phyloP scores from a whole-genome alignment of 2,329 filamentous ascomycete genomes.

The Trichophyton equinum region DNA sequence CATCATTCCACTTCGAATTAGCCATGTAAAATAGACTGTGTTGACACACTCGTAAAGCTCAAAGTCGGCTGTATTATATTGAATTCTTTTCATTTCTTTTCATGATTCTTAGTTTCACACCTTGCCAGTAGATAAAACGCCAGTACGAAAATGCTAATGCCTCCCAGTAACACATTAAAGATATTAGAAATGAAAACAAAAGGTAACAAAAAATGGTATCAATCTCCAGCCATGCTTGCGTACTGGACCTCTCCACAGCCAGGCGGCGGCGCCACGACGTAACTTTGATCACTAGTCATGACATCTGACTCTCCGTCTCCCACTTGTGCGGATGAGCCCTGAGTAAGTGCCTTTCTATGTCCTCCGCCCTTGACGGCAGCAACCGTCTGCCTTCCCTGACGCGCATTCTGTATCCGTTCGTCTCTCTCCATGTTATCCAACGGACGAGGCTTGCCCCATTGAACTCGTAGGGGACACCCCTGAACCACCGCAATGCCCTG shows the following conservation, averaged over 20 bases:
- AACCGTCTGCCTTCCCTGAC: conserved; percentile 56
- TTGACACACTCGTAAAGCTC: not conserved
- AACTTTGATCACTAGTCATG: conserved; percentile 24
- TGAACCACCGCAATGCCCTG: conserved; percentile 82
- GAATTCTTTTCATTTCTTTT: not conserved
- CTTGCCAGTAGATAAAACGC: not conserved
- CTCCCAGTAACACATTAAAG: not conserved
- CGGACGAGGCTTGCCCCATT: conserved; percentile 87
- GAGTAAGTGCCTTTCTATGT: conserved; percentile 13
- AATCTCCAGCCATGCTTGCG: conserved; percentile 73
- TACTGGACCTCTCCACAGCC: conserved; percentile 69
- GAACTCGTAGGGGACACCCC: conserved; percentile 76
- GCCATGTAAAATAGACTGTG: not conserved
- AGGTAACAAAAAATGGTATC: conserved; percentile 24
- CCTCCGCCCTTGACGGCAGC: conserved; percentile 31
- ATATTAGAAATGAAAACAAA: not conserved
- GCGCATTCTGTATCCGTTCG: conserved; percentile 65
- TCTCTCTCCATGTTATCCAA: conserved; percentile 86
- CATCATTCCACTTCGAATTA: not conserved
- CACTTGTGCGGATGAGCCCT: conserved; percentile 12
- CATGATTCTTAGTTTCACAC: not conserved
- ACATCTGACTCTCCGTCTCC: conserved; percentile 21
- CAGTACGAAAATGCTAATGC: not conserved
- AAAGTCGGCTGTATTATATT: not conserved
- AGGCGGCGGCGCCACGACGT: conserved; percentile 61